Evolutionary conservation across 306 rosid genomes (phyloP), one percentile per base, ranked within the genome.

Genomic region (Urtica urens): DNA sequence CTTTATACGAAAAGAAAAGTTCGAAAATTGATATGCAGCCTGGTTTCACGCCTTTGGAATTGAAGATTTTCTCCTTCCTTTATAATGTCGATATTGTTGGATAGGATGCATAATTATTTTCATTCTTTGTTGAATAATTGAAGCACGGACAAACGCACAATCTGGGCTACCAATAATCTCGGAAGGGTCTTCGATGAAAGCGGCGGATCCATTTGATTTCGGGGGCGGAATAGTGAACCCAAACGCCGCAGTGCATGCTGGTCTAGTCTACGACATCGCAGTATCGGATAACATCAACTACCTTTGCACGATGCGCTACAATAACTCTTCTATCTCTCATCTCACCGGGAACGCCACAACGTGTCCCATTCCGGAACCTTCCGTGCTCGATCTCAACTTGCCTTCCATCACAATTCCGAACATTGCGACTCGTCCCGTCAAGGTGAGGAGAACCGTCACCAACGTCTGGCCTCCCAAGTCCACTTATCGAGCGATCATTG

Each of bases 221-320:
- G 83, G 80, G 9, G 80, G 80, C 2, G 80, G 80, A 15, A 51
- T 77, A 13, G 67, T 73, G 23, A 63, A 77, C 34, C 72, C 77
- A 31, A 77, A 77, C 17, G 49, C 31, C 17, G 74, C 74, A 30
- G 60, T 74, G 55, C 48, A 73, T 38, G 79, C 77, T 13, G 67
- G 80, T 45, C 71, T 77, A 19, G 55, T 79, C 9, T 74, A 60
- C 23, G 76, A 71, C 59, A 71, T 64, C 69, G 59, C 27, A 17
- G 34, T 46, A 10, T 9, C 68, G 5, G 72, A 71, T 55, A 63
- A 68, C 58, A 11, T 65, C 7, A 49, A 52, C 4, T 78, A 70
- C 52, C 65, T 78, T 11, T 70, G 85, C 53, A 57, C 59, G 47
- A 57, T 71, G 74, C 63, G 53, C 10, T 61, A 62, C 57, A 63